Base-by-base conservation (phyloP, 805 yeast species). In the Blastobotrys robertii region DNA sequence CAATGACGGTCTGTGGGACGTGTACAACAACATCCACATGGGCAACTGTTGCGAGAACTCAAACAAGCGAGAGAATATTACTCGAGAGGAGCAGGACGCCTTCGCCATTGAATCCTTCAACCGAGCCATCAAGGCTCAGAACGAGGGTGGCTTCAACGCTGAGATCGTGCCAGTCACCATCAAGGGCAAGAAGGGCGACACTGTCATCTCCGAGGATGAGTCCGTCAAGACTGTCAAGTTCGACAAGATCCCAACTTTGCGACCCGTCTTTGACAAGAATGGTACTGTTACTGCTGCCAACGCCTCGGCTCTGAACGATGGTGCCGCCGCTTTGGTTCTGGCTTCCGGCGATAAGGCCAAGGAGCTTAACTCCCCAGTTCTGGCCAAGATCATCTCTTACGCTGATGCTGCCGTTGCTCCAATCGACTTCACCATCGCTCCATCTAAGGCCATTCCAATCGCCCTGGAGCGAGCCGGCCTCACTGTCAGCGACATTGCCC, bases 201-300 rank as follows among this genome's bases (percentile, higher is more conserved):
- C 72, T 12, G 68, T 72, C 31, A 73, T 88, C 42, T 65, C 71
- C 37, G 67, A 72, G 40, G 97, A 88, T 64, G 96, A 88, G 65
- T 94, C 85, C 66, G 69, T 77, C 42, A 60, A 63, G 47, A 79
- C 80, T 57, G 73, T 84, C 57, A 74, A 86, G 67, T 81, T 83
- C 60, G 72, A 73, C 29, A 84, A 74, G 63, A 66, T 88, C 53
- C 76, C 72, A 59, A 48, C 77, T 43, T 92, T 95, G 22, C 77
- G 94, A 69, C 82, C 97, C 38, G 96, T 84, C 16, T 88, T 88
- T 75, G 83, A 82, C 63, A 81, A 77, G 65, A 90, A 84, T 56
- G 97, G 97, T 60, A 84, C 96, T 28, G 95, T 88, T 45, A 88
- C 97, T 34, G 96, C 94, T 28, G 94, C 95, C 52, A 88, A 88